These are phyloP conservation scores for Fragaria vesca DNA, from an alignment of 306 rosid species.

Conservation along the genomic window DNA sequence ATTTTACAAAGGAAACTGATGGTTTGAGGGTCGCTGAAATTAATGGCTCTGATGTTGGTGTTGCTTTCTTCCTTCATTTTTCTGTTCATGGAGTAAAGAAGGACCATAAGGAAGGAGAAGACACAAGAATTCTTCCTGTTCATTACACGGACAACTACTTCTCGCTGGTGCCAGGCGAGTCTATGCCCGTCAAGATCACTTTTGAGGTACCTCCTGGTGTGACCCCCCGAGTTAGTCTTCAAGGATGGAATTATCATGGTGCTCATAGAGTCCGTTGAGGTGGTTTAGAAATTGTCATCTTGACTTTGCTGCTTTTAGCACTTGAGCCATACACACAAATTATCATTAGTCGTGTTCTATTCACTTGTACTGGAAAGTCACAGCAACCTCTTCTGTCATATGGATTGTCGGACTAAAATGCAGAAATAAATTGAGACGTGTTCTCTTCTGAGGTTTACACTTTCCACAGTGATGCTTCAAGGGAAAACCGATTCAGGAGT, in stretches of 20 bases:
- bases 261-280: constrained; percentile 31
- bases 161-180: constrained; percentile 82
- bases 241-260: constrained; percentile 66
- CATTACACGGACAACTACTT: constrained; percentile 92
- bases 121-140: constrained; percentile 87
- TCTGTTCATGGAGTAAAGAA: constrained; percentile 60
- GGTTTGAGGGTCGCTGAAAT: constrained; percentile 47
- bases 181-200: constrained; percentile 51
- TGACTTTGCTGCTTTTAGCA: not conserved
- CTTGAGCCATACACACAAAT: not conserved
- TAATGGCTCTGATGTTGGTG: constrained; percentile 59
- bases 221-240: constrained; percentile 62
- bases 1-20: constrained; percentile 36
- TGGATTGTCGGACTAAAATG: not conserved
- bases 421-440: not conserved
- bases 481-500: too few species aligned
- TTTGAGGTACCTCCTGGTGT: constrained; percentile 72
- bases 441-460: not conserved
- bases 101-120: constrained; percentile 56
- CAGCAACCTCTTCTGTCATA: not conserved
- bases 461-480: too few species aligned
- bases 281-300: not conserved
- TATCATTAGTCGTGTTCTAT: not conserved
- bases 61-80: constrained; percentile 87
- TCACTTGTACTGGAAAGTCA: not conserved